These are phyloP conservation scores for Calonectria leucothoes DNA, from an alignment of 2,329 filamentous ascomycete genomes.

Conservation along the genomic window DNA sequence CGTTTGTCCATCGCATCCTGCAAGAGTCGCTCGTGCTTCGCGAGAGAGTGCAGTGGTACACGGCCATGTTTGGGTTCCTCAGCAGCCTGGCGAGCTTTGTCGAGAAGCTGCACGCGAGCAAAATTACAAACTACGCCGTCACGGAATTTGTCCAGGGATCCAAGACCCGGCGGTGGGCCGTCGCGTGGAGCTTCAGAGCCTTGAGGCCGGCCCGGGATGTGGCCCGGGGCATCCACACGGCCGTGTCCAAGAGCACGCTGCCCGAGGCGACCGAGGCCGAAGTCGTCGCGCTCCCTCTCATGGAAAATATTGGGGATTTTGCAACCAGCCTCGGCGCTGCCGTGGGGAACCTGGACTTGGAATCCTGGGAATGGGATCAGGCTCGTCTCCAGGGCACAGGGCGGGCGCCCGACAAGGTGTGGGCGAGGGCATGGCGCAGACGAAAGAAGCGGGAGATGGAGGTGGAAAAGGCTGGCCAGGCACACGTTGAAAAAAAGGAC, in stretches of 20 bases:
- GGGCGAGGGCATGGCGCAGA: conserved; percentile 79
- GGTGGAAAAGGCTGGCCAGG: conserved; percentile 43
- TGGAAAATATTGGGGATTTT: conserved; percentile 53
- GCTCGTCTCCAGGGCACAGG: conserved; percentile 67
- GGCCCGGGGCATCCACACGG: conserved; percentile 57
- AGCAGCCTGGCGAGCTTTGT: conserved; percentile 74
- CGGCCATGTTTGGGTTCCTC: conserved; percentile 88
- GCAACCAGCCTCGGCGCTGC: conserved; percentile 54
- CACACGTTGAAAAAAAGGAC: conserved; percentile 27
- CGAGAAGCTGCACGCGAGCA: conserved; percentile 64
- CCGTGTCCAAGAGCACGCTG: conserved; percentile 55
- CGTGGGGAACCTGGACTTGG: conserved; percentile 67
- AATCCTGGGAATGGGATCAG: conserved; percentile 72
- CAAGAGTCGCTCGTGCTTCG: conserved; percentile 72
- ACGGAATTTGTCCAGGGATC: conserved; percentile 82
- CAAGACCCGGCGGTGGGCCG: conserved; percentile 85
- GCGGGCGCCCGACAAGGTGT: conserved; percentile 77
- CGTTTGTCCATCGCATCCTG: conserved; percentile 79
- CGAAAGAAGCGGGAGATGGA: conserved; percentile 66
- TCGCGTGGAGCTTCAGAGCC: conserved; percentile 86
- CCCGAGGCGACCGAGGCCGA: conserved; percentile 56
- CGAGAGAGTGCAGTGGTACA: conserved; percentile 84
- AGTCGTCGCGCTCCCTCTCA: conserved; percentile 58
- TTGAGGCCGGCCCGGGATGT: conserved; percentile 68
- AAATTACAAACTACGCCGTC: conserved; percentile 83